These are phyloP conservation scores for Cucumis melo DNA, from an alignment of 306 rosid genomes.

Conservation along the genomic window DNA sequence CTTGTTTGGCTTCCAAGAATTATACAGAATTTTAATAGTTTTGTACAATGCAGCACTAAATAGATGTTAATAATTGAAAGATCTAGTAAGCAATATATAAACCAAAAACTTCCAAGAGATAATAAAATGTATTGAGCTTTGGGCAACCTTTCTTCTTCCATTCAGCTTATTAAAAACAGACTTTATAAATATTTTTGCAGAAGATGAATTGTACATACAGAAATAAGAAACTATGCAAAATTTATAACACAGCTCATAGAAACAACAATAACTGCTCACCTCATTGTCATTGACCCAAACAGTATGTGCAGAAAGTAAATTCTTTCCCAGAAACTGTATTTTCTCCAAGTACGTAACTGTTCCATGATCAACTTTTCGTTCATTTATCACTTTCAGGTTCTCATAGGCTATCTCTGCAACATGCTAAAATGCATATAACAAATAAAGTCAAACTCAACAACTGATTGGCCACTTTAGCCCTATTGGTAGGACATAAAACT, in stretches of 20 bases:
- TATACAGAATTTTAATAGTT: neutral
- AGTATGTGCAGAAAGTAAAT: slow-evolving; percentile 75
- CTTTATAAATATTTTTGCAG: neutral
- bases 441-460: neutral
- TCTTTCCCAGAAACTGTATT: slow-evolving; percentile 42
- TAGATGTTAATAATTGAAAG: neutral
- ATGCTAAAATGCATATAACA: slow-evolving; percentile 30
- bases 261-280: slow-evolving; percentile 21
- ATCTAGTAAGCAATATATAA: neutral
- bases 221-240: neutral
- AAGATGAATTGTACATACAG: neutral
- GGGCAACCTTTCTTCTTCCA: neutral
- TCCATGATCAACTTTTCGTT: slow-evolving; percentile 52
- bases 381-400: slow-evolving; percentile 52
- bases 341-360: slow-evolving; percentile 72
- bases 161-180: neutral
- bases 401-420: slow-evolving; percentile 87
- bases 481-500: neutral
- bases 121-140: neutral
- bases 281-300: slow-evolving; percentile 60
- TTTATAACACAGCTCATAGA: neutral
- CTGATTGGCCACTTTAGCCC: neutral
- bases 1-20: neutral
- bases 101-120: neutral
- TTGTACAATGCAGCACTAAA: neutral